phyloP scores from a whole-genome alignment of 768 basidiomycete species.

The Steccherinum ochraceum region DNA sequence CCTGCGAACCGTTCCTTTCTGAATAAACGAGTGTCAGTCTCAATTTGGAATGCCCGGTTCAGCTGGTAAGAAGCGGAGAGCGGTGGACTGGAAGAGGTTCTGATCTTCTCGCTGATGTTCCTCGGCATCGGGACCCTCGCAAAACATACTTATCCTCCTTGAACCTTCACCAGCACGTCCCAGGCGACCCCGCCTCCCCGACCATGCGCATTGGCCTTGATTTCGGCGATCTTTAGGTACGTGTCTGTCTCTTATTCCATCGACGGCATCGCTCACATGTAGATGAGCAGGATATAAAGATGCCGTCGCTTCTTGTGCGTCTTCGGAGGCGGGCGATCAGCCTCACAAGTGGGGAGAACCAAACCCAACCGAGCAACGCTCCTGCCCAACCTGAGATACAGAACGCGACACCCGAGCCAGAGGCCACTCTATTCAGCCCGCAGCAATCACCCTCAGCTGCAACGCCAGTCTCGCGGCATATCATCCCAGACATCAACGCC shows the following conservation, averaged over 20 bases:
- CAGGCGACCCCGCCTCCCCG: not conserved
- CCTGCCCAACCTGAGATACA: not conserved
- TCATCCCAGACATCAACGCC: constrained; percentile 17
- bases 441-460: constrained; percentile 6
- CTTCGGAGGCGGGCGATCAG: constrained; percentile 17
- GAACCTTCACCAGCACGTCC: not conserved
- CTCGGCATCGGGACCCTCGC: not conserved
- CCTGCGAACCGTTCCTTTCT: not conserved
- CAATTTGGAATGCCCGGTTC: constrained; percentile 6
- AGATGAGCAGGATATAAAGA: too few relatives aligned
- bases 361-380: constrained; percentile 1
- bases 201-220: not conserved
- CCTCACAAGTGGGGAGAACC: constrained; percentile 1
- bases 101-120: not conserved
- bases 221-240: not conserved
- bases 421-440: not conserved
- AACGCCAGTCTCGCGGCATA: constrained; percentile 8
- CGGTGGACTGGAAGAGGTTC: not conserved
- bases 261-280: too few relatives aligned
- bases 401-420: not conserved
- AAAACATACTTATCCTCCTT: not conserved
- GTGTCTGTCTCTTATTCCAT: not conserved
- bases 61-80: not conserved
- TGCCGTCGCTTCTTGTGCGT: constrained; percentile 22
- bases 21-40: not conserved